phyloP scores from a whole-genome alignment of 257 asterid genomes.

The Eustoma russellianum region DNA sequence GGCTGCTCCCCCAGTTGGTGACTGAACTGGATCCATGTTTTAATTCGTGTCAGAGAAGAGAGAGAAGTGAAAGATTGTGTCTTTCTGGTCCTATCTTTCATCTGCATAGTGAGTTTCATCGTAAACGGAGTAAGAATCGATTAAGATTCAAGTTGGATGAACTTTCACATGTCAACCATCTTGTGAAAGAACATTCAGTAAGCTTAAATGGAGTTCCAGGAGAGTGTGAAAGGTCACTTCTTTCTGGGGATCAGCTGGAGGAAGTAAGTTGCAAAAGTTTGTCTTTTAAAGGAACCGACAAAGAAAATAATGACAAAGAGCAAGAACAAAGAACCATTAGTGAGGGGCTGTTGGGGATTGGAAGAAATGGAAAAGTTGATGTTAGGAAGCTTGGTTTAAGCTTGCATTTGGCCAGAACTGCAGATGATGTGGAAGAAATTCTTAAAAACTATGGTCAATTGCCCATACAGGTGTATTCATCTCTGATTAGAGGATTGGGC shows the following conservation, averaged over 20 bases:
- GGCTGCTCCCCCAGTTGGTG: conserved; percentile 34
- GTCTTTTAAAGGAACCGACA: not conserved
- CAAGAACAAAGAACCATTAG: not conserved
- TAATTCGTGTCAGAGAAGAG: conserved; percentile 23
- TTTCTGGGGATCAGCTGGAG: conserved; percentile 11
- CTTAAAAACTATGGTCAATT: conserved; percentile 40
- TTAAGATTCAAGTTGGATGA: conserved; percentile 15
- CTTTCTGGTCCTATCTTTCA: conserved; percentile 12
- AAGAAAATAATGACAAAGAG: conserved; percentile 1
- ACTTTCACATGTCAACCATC: not conserved
- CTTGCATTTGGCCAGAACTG: conserved; percentile 39
- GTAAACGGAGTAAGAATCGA: conserved; percentile 13
- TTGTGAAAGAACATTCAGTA: conserved; percentile 23
- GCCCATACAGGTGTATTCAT: conserved; percentile 81
- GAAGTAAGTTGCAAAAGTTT: conserved; percentile 7
- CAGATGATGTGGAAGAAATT: conserved; percentile 67
- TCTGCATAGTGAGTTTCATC: conserved; percentile 14
- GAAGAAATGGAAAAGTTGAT: conserved; percentile 28
- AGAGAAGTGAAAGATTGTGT: conserved; percentile 31
- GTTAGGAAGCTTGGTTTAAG: conserved; percentile 53
- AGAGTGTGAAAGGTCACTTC: conserved; percentile 12
- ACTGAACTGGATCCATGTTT: conserved; percentile 22
- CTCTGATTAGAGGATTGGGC: conserved; percentile 69
- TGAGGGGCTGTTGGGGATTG: conserved; percentile 15
- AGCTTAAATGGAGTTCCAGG: conserved; percentile 12